Base-by-base conservation (phyloP, 2,329 filamentous ascomycete genomes). In the Dactylellina leptospora region DNA sequence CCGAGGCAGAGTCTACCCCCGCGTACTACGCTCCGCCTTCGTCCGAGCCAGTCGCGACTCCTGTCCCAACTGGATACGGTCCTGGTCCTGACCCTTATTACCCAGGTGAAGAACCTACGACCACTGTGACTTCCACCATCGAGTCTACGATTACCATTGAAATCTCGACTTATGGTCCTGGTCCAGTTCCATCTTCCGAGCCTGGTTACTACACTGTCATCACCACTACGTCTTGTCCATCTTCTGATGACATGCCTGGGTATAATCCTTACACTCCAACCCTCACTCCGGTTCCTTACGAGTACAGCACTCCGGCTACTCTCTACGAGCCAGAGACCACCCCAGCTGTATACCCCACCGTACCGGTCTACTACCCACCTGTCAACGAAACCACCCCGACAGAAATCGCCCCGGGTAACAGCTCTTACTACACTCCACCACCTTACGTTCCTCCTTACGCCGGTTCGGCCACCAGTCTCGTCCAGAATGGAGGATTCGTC, bases 231-330 rank as follows among this genome's bases (percentile, higher is more conserved):
- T 70, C 64, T 18, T 70, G 64, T 44, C 64, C 64, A 18, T 56
- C 64, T 20, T 56, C 56, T 33, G 56, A 61, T 13, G 56, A 36
- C 20, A 33, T 44, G 16, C 42, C 47, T 18, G 63, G 22, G 51
- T 62, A 71, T 53, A 42, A 53, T 47, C 66, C 66, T 11, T 71
- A 71, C 51, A 63, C 59, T 48, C 66, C 66, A 28, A 71, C 64
- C 50, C 48, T 70, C 47, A 70, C 66, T 40, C 66, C 66, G 9
- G 45, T 54, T 42, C 66, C 66, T 11, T 63, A 71, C 38, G 51
- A 45, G 33, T 44, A 71, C 36, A 63, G 50, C 36, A 71, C 66
- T 16, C 66, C 66, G 25, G 66, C 59, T 33, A 59, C 66, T 2
- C 22, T 63, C 25, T 71, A 71, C n/a, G 18, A 62, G 33, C 66